Evolutionary conservation across 106 monocot species (phyloP).

Genomic region (Platanthera zijinensis): DNA sequence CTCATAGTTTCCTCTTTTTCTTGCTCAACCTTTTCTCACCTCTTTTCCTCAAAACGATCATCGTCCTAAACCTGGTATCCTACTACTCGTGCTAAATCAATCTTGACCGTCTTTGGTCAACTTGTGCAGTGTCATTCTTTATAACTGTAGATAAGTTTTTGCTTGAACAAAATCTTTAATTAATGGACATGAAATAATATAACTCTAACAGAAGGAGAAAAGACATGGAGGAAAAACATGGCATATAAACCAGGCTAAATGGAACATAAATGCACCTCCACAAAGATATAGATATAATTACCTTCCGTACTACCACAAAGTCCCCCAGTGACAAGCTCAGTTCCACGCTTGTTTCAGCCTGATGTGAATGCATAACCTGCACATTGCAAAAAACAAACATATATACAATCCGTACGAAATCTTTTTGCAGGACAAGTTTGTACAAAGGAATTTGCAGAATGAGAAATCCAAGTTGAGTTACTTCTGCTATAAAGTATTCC

Average conservation of each 20-base stretch:
- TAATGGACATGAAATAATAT: neutral
- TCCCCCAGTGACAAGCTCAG: slow-evolving; percentile 67
- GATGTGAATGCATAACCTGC: slow-evolving; percentile 68
- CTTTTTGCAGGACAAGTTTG: neutral
- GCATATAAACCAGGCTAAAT: neutral
- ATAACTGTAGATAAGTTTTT: neutral
- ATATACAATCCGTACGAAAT: neutral
- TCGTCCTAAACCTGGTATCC: too few species aligned
- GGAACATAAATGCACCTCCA: neutral
- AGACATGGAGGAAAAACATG: neutral
- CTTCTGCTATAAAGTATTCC: slow-evolving; percentile 88
- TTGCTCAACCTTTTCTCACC: too few species aligned
- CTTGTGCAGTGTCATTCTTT: neutral
- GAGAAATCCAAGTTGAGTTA: slow-evolving; percentile 11
- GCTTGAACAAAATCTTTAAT: neutral
- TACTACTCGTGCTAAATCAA: too few species aligned
- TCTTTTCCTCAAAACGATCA: too few species aligned
- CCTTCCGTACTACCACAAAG: slow-evolving; percentile 80
- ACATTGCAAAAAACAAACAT: neutral
- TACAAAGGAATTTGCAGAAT: neutral
- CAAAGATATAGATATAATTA: slow-evolving; percentile 2
- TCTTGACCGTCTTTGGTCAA: too few species aligned
- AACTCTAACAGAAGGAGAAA: neutral
- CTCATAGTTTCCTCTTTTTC: too few species aligned
- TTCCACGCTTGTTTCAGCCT: slow-evolving; percentile 74